These are phyloP conservation scores for Ceratobasidium sp. DNA, from an alignment of 1,284 basidiomycete genomes.

Conservation along the genomic window DNA sequence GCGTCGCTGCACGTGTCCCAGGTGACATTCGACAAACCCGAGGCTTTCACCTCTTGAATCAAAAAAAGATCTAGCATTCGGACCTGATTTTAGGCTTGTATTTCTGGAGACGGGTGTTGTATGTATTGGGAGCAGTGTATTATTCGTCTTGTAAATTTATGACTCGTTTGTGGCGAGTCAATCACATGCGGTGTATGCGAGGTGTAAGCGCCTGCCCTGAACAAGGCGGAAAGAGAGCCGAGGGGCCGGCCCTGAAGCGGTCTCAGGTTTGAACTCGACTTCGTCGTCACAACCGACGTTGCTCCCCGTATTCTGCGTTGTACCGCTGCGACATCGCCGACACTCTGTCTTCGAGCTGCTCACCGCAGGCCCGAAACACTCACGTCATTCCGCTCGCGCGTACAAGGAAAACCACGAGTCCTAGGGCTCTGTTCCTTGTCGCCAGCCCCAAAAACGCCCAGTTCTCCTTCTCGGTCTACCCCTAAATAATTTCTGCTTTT, in stretches of 20 bases:
- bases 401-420: not conserved
- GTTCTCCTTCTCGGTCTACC: not conserved
- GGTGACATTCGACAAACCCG: conserved; percentile 20
- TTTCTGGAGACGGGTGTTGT: not conserved
- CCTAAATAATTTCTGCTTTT: conserved; percentile 13
- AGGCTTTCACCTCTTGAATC: not conserved
- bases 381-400: not conserved
- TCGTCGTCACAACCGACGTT: conserved; percentile 26
- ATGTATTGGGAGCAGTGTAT: not conserved
- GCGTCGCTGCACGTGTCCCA: conserved; percentile 22
- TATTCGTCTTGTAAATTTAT: conserved; percentile 5
- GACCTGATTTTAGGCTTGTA: not conserved
- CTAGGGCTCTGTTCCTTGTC: not conserved
- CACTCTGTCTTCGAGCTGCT: conserved; percentile 1
- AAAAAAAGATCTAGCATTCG: conserved; percentile 4
- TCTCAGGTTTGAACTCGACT: conserved; percentile 23
- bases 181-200: conserved; percentile 3
- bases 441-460: conserved; percentile 11
- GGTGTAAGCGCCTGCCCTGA: conserved; percentile 19
- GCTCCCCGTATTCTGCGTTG: conserved; percentile 14
- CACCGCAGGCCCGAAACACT: not conserved
- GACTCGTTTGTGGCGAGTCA: conserved; percentile 7
- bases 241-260: conserved; percentile 7
- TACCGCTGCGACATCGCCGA: conserved; percentile 9
- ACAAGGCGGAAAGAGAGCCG: not conserved